phyloP scores from a whole-genome alignment of 2,329 filamentous ascomycete species.

The Ramichloridium luteum region DNA sequence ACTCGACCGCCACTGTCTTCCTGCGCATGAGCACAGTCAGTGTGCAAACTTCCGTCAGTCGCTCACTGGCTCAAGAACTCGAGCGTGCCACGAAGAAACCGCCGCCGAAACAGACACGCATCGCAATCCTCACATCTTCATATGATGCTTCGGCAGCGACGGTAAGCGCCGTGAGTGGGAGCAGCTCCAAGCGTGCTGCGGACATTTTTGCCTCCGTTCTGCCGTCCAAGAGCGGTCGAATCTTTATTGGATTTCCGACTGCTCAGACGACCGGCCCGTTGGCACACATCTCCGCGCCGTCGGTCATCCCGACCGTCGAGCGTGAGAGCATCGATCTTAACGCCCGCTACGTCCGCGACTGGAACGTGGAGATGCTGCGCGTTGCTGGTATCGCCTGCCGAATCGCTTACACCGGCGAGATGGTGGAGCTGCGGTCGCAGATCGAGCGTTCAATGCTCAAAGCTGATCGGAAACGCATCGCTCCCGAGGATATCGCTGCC shows the following conservation, averaged over 20 bases:
- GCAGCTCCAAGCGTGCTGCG: conserved; percentile 43
- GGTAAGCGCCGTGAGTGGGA: conserved; percentile 39
- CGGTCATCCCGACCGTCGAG: conserved; percentile 93
- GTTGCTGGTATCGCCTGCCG: conserved; percentile 83
- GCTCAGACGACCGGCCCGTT: conserved; percentile 92
- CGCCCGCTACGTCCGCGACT: conserved; percentile 82
- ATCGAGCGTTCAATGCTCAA: conserved; percentile 29
- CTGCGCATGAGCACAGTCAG: conserved; percentile 75
- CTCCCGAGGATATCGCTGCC: conserved; percentile 50
- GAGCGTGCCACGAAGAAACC: conserved; percentile 96
- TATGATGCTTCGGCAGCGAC: conserved; percentile 69
- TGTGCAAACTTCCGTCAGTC: conserved; percentile 62
- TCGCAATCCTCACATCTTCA: conserved; percentile 82
- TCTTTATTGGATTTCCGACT: conserved; percentile 96
- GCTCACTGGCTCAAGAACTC: conserved; percentile 67
- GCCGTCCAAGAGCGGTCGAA: conserved; percentile 75
- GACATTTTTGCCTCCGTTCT: conserved; percentile 86
- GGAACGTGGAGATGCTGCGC: conserved; percentile 89
- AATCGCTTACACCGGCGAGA: conserved; percentile 77
- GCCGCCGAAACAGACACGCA: conserved; percentile 72
- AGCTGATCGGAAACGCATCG: conserved; percentile 33
- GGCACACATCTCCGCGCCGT: conserved; percentile 89
- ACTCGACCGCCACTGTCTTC: conserved; percentile 70
- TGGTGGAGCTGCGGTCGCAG: conserved; percentile 56
- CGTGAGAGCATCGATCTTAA: conserved; percentile 95